phyloP scores from a whole-genome alignment of 805 yeast species.

The Ogataea allantospora region DNA sequence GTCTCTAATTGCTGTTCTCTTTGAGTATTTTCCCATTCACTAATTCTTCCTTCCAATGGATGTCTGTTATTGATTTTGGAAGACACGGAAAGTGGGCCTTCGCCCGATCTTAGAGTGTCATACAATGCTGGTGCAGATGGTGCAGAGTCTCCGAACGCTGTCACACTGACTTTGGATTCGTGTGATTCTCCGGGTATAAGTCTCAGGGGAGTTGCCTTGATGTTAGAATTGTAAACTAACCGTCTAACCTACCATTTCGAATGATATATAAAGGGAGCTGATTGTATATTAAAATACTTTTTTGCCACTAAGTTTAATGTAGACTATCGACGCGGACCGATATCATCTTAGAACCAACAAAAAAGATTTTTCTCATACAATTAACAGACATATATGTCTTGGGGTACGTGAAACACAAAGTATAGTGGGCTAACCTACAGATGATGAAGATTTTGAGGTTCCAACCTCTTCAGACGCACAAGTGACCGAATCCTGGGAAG shows the following conservation, averaged over 20 bases:
- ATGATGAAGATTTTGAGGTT: constrained; percentile 88
- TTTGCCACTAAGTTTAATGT: constrained; percentile 14
- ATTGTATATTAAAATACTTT: constrained; percentile 6
- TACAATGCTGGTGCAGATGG: constrained; percentile 68
- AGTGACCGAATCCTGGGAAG: constrained; percentile 77
- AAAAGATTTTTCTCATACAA: constrained; percentile 2
- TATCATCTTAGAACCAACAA: constrained; percentile 6
- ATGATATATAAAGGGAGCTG: background rate
- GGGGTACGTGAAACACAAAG: constrained; percentile 25
- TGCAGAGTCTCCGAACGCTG: constrained; percentile 53
- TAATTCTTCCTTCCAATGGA: constrained; percentile 76
- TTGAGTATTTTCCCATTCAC: constrained; percentile 79
- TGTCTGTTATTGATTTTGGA: constrained; percentile 74
- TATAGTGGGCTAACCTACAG: constrained; percentile 33
- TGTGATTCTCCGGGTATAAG: constrained; percentile 53
- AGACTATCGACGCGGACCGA: constrained; percentile 16
- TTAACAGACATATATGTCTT: constrained; percentile 25
- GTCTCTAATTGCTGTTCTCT: constrained; percentile 68
- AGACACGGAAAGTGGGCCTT: constrained; percentile 60
- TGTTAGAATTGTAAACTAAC: constrained; percentile 1
- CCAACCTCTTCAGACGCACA: constrained; percentile 42
- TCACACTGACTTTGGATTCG: constrained; percentile 47
- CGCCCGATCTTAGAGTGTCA: constrained; percentile 62
- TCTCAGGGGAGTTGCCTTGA: constrained; percentile 42
- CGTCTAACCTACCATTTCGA: constrained; percentile 9